phyloP scores from a whole-genome alignment of 208 protist genomes.

The Balamuthia mandrillaris region DNA sequence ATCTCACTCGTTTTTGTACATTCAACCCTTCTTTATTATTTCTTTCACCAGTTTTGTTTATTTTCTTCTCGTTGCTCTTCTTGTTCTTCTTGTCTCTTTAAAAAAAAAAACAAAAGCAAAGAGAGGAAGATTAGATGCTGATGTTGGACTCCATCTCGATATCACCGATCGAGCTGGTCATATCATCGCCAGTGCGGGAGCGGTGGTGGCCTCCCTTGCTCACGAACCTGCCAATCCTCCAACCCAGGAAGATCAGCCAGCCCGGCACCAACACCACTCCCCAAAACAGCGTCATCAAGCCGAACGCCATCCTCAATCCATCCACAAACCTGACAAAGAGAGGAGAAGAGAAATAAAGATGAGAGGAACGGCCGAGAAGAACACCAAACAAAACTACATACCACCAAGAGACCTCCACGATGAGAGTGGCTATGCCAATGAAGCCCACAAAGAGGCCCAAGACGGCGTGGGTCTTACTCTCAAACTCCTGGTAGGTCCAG shows the following conservation, averaged over 20 bases:
- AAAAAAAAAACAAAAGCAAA: too few species aligned
- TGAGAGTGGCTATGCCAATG: background rate
- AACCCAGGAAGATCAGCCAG: background rate
- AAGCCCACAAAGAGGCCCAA: background rate
- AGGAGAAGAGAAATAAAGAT: too few species aligned
- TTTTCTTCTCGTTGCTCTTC: too few species aligned
- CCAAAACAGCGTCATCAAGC: background rate
- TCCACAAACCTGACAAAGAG: background rate
- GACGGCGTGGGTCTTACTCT: background rate
- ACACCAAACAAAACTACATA: too few species aligned
- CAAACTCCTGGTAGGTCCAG: background rate
- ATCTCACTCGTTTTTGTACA: too few species aligned
- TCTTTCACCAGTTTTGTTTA: too few species aligned
- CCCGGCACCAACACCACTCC: background rate
- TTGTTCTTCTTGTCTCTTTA: too few species aligned
- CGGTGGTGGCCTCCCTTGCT: background rate
- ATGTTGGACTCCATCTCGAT: conserved; percentile 14
- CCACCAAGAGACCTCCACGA: background rate
- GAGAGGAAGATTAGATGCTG: background rate
- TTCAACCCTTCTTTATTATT: too few species aligned
- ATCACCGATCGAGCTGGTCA: too few species aligned
- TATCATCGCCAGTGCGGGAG: background rate
- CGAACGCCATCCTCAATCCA: background rate
- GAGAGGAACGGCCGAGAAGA: too few species aligned
- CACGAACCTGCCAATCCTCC: too few species aligned